These are phyloP conservation scores for Epichloe aotearoae DNA, from an alignment of 2,329 filamentous ascomycete genomes.

Conservation along the genomic window DNA sequence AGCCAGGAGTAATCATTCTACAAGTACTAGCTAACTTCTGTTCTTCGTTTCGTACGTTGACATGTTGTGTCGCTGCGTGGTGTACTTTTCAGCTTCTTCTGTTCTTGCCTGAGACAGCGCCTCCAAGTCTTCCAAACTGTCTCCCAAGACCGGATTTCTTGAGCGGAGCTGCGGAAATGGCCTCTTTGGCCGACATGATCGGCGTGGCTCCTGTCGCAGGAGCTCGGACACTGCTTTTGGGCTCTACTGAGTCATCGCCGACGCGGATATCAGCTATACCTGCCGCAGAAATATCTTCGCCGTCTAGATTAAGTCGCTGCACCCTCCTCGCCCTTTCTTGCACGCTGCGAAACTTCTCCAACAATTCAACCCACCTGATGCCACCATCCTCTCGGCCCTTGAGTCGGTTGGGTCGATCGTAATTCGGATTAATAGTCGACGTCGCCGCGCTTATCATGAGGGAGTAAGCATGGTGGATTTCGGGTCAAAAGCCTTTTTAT, in stretches of 20 bases:
- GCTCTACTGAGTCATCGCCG: constrained; percentile 26
- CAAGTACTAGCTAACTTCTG: background rate
- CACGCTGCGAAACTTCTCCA: constrained; percentile 87
- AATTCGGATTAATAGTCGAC: constrained; percentile 39
- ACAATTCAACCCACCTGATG: constrained; percentile 82
- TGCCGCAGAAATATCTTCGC: constrained; percentile 33
- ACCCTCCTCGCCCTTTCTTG: constrained; percentile 73
- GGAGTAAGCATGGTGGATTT: constrained; percentile 6
- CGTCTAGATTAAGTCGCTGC: constrained; percentile 44
- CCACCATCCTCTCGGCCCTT: constrained; percentile 69
- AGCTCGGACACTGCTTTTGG: constrained; percentile 27
- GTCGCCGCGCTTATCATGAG: constrained; percentile 26
- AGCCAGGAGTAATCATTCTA: constrained; percentile 5
- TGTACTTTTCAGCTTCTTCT: constrained; percentile 29
- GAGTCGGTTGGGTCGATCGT: constrained; percentile 64
- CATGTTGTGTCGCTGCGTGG: background rate
- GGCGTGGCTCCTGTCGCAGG: constrained; percentile 22
- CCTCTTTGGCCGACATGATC: constrained; percentile 36
- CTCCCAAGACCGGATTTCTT: constrained; percentile 54
- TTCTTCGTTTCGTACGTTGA: background rate
- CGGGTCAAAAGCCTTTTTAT: background rate
- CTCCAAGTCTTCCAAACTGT: constrained; percentile 56
- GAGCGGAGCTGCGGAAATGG: constrained; percentile 26
- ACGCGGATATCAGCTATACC: constrained; percentile 29
- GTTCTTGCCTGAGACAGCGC: constrained; percentile 53